Evolutionary conservation across 768 basidiomycete genomes (phyloP), one percentile per base, ranked within the genome.

Genomic region (Rhizopogon vinicolor): DNA sequence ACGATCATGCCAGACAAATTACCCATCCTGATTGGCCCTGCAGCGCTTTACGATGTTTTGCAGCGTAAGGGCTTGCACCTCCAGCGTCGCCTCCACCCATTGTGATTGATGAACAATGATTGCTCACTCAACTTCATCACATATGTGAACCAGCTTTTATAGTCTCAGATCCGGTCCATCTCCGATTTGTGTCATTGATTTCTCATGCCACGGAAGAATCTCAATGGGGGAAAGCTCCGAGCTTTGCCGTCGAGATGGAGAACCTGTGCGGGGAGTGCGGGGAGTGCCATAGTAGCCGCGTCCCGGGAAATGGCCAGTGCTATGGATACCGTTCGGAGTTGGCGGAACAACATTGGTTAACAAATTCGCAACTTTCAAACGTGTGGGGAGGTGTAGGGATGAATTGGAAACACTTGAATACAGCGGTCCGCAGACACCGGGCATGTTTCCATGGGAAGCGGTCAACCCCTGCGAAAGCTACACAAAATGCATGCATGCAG

Each of bases 11-110:
- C 16, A 61, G 44, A 29, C n/a, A 31, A 62, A 75, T 51, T 61
- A 84, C 86, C 82, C 83, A 86, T 66, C 87, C 88, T 46, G 84
- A 85, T 62, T 79, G 70, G 44, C 87, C 87, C 54, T 79, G 78
- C 41, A 89, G 74, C 13, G 77, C 75, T 61, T 73, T 76, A 50
- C 83, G 79, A 52, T 80, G 82, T 29, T 65, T 70, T 22, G 77
- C 73, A 49, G 77, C 69, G 28, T 75, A 65, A 52, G 66, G 62
- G 46, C 41, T 40, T 37, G 49, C 51, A 28, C 62, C 66, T 41
- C 60, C 60, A 60, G 66, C 63, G 62, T 68, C 64, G 55, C 78
- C 74, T 69, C 76, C 80, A 65, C 71, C 78, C 79, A 83, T 82
- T 44, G 41, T 53, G 37, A 16, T 45, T 51, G 55, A 42, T 42